Conservation (phyloP, 2,329 filamentous ascomycete species). For the Taxawa tesnikishii region DNA sequence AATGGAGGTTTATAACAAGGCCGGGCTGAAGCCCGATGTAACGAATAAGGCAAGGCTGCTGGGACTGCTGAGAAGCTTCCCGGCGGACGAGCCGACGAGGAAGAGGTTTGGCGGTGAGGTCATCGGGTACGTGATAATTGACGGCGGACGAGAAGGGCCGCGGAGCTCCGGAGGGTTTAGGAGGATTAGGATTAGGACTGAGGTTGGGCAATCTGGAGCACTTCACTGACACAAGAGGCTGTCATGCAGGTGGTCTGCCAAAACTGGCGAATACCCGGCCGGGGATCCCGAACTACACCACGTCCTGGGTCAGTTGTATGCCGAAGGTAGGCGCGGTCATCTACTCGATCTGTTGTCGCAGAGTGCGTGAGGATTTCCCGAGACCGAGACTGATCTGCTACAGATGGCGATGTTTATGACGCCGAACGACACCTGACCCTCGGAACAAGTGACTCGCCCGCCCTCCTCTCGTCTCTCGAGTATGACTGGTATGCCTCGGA, state of each 20-base stretch:
- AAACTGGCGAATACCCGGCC: conserved; percentile 73
- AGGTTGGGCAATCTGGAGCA: background rate
- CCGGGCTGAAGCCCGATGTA: conserved; percentile 65
- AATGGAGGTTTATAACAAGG: conserved; percentile 83
- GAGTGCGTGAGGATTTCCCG: too few relatives aligned
- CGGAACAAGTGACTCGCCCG: conserved; percentile 78
- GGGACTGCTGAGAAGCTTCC: conserved; percentile 68
- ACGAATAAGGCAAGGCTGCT: conserved; percentile 61
- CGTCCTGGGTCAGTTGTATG: conserved; percentile 74
- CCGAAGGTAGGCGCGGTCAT: conserved; percentile 61
- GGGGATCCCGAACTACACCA: conserved; percentile 94
- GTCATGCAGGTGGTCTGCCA: conserved; percentile 60
- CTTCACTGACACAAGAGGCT: conserved; percentile 6
- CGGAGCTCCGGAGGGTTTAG: too few relatives aligned
- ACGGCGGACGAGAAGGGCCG: background rate
- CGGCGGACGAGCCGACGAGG: conserved; percentile 71
- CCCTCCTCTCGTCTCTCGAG: conserved; percentile 69
- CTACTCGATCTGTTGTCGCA: too few relatives aligned
- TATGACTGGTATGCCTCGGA: conserved; percentile 90
- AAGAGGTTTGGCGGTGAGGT: conserved; percentile 88
- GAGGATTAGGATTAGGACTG: too few relatives aligned
- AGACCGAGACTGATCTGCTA: conserved; percentile 2
- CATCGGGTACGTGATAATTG: conserved; percentile 46
- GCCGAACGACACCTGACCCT: conserved; percentile 82
- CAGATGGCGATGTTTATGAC: conserved; percentile 79